A percentile compares a stretch with the other conserved stretches of the same genome.
Conservation (phyloP, 169 alveolate genomes). For the Neospora caninum region DNA sequence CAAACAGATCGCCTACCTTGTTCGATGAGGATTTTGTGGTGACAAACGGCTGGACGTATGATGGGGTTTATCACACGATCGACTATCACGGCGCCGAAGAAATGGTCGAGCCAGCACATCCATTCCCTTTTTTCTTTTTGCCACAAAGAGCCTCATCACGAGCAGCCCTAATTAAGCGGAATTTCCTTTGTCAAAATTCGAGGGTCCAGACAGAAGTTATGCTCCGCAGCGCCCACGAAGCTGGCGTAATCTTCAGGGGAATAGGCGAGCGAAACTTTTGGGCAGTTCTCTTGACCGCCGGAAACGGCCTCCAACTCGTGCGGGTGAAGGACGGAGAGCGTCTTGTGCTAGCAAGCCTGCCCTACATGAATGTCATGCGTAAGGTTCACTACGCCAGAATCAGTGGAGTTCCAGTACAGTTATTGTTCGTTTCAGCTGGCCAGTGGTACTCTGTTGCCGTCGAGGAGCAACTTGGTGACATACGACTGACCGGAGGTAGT, state of each 20-base stretch:
- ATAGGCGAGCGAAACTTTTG: slow-evolving; percentile 60
- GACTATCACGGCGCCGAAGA: slow-evolving; percentile 33
- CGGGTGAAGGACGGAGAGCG: slow-evolving; percentile 58
- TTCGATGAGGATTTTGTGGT: slow-evolving; percentile 43
- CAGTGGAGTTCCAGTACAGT: background rate
- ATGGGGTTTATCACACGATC: background rate
- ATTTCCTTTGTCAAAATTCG: slow-evolving; percentile 49
- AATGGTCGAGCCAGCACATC: slow-evolving; percentile 47
- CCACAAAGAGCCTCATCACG: slow-evolving; percentile 48
- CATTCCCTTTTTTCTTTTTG: slow-evolving; percentile 54
- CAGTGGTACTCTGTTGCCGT: slow-evolving; percentile 41
- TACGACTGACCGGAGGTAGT: slow-evolving; percentile 43
- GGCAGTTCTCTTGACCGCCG: slow-evolving; percentile 39
- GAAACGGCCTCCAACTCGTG: slow-evolving; percentile 16
- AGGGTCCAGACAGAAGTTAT: slow-evolving; percentile 32
- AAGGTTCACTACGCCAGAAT: background rate
- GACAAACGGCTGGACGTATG: slow-evolving; percentile 43
- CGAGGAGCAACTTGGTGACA: slow-evolving; percentile 53
- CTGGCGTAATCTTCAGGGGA: slow-evolving; percentile 52
- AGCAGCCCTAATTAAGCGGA: slow-evolving; percentile 36
- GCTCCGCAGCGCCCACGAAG: slow-evolving; percentile 35
- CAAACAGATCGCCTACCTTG: slow-evolving; percentile 40
- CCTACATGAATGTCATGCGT: slow-evolving; percentile 18
- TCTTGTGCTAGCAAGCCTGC: background rate
- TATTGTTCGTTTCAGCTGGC: slow-evolving; percentile 1